Conservation (phyloP, 1,284 basidiomycete genomes). For the Mycena sp. region DNA sequence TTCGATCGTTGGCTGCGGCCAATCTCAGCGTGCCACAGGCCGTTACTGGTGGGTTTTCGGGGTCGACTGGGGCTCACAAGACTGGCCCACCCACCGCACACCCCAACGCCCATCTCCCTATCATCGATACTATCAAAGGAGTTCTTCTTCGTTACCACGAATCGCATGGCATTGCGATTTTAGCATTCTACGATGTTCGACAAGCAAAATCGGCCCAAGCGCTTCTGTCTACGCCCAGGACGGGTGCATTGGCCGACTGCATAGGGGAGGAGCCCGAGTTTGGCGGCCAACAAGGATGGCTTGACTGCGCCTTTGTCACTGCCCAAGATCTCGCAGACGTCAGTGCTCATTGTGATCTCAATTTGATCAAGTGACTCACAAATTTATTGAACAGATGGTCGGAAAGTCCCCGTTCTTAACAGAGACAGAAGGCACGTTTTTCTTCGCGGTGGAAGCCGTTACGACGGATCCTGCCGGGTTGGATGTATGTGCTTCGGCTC, state of each 20-base stretch:
- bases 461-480: slow-evolving; percentile 11
- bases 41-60: slow-evolving; percentile 2
- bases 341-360: slow-evolving; percentile 16
- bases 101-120: background rate
- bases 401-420: slow-evolving; percentile 48
- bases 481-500: background rate
- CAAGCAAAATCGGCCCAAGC: slow-evolving; percentile 59
- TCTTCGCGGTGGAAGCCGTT: slow-evolving; percentile 29
- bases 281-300: slow-evolving; percentile 38
- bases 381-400: slow-evolving; percentile 42
- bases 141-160: slow-evolving; percentile 59
- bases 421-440: slow-evolving; percentile 43
- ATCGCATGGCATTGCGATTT: slow-evolving; percentile 58
- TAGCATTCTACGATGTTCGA: slow-evolving; percentile 72
- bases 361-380: background rate
- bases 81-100: slow-evolving; percentile 8
- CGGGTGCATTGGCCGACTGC: slow-evolving; percentile 40
- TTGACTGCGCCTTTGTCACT: slow-evolving; percentile 48
- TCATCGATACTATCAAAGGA: slow-evolving; percentile 52
- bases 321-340: slow-evolving; percentile 48
- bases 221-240: slow-evolving; percentile 43
- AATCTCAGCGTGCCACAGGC: background rate
- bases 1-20: slow-evolving; percentile 14
- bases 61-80: slow-evolving; percentile 13
- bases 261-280: slow-evolving; percentile 36